Percentiles rank a stretch among this genome's conserved stretches.
phyloP scores from a whole-genome alignment of 2,329 filamentous ascomycete genomes.

The Fusarium sp. region DNA sequence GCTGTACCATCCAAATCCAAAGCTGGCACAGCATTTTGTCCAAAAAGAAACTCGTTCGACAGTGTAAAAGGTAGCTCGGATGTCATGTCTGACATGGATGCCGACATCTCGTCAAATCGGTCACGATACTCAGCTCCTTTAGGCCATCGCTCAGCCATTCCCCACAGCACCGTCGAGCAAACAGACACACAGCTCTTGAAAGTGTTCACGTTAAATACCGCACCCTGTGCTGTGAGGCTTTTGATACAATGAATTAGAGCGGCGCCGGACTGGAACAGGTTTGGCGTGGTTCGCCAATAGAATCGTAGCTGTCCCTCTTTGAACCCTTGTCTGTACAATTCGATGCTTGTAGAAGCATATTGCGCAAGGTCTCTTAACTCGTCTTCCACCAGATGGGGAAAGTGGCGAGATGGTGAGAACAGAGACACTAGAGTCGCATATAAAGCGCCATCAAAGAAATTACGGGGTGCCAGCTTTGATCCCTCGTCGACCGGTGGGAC shows the following conservation, averaged over 20 bases:
- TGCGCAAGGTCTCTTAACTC: slow-evolving; percentile 34
- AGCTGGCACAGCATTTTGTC: background rate
- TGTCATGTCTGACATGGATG: slow-evolving; percentile 11
- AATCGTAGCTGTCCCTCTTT: slow-evolving; percentile 41
- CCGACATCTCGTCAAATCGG: slow-evolving; percentile 38
- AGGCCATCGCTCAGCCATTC: slow-evolving; percentile 46
- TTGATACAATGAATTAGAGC: slow-evolving; percentile 40
- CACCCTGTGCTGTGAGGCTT: background rate
- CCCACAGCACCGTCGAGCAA: slow-evolving; percentile 45
- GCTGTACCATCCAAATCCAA: slow-evolving; percentile 12
- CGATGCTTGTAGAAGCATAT: slow-evolving; percentile 30
- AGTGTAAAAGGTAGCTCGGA: background rate
- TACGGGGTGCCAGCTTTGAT: slow-evolving; percentile 37
- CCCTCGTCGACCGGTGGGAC: slow-evolving; percentile 17
- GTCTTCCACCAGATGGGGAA: slow-evolving; percentile 15
- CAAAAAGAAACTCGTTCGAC: background rate
- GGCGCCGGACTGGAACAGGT: slow-evolving; percentile 40
- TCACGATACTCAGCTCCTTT: slow-evolving; percentile 42
- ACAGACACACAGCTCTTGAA: slow-evolving; percentile 26
- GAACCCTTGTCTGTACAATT: slow-evolving; percentile 37
- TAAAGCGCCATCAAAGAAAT: slow-evolving; percentile 40
- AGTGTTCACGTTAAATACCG: background rate
- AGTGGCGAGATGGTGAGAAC: slow-evolving; percentile 36
- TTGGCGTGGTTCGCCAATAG: slow-evolving; percentile 46
- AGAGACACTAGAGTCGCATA: slow-evolving; percentile 33